Evolutionary conservation across 2,329 filamentous ascomycete species (phyloP).

Genomic region (Cryphonectria radicalis): DNA sequence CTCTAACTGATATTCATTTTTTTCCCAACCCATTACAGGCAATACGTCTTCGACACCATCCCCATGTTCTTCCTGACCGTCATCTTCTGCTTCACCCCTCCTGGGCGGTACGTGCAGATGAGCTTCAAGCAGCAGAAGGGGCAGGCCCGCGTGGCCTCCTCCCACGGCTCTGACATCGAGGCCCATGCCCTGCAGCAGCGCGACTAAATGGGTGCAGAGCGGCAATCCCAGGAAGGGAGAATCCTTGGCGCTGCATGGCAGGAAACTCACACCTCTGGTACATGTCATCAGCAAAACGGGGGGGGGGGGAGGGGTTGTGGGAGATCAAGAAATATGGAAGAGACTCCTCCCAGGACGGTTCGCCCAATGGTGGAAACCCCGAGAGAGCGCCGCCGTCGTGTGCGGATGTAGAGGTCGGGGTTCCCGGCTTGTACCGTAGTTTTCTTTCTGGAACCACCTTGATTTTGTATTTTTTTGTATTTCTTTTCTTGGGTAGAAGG

Average conservation of each 20-base stretch:
- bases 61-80: constrained; percentile 37
- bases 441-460: neutral
- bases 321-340: neutral
- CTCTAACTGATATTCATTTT: constrained; percentile 14
- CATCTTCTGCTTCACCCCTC: constrained; percentile 37
- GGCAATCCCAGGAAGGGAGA: neutral
- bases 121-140: constrained; percentile 37
- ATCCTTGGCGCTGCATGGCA: neutral
- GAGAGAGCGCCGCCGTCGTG: neutral
- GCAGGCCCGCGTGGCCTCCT: constrained; percentile 8
- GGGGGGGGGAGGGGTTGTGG: too few relatives aligned
- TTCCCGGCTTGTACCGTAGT: neutral
- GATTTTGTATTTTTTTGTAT: neutral
- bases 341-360: neutral
- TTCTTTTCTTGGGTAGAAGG: neutral
- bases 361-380: neutral
- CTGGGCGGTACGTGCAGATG: constrained; percentile 40
- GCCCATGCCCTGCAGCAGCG: constrained; percentile 15
- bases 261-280: neutral
- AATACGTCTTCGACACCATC: constrained; percentile 40
- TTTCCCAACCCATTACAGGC: constrained; percentile 25
- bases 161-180: constrained; percentile 16
- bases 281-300: neutral
- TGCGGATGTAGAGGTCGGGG: neutral
- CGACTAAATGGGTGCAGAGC: neutral